These are phyloP conservation scores for Auriscalpium orientale DNA, from an alignment of 768 basidiomycete species.

Conservation along the genomic window DNA sequence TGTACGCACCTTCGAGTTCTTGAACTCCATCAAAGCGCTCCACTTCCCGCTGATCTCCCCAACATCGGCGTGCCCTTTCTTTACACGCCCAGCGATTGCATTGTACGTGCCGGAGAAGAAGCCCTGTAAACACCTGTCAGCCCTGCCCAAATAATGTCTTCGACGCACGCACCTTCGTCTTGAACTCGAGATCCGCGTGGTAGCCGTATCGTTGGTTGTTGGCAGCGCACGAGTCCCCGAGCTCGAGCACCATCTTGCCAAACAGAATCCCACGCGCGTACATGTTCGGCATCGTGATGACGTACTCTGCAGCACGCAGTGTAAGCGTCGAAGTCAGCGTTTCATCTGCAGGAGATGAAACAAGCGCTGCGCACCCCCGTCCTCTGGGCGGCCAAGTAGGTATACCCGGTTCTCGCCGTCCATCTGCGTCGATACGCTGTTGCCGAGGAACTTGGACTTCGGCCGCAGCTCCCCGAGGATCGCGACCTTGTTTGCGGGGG, in stretches of 20 bases:
- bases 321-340: background rate
- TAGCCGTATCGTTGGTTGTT: constrained; percentile 74
- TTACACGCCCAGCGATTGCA: constrained; percentile 74
- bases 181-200: constrained; percentile 86
- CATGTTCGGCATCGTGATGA: constrained; percentile 97
- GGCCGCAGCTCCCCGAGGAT: constrained; percentile 93
- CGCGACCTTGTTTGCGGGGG: constrained; percentile 78
- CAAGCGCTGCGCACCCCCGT: constrained; percentile 58
- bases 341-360: background rate
- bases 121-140: constrained; percentile 43
- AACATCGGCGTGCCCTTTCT: constrained; percentile 51
- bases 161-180: constrained; percentile 69
- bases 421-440: constrained; percentile 93
- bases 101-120: constrained; percentile 98
- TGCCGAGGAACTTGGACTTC: constrained; percentile 94
- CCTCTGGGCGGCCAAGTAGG: constrained; percentile 74
- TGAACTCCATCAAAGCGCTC: constrained; percentile 87
- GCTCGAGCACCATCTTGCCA: constrained; percentile 92
- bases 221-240: constrained; percentile 84
- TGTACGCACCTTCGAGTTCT: constrained; percentile 49
- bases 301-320: constrained; percentile 49
- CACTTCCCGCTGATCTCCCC: constrained; percentile 90
- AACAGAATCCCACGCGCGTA: constrained; percentile 84
- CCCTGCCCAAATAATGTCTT: background rate
- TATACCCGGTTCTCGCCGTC: constrained; percentile 90